A percentile compares a stretch with the other conserved stretches of the same genome.
Evolutionary conservation across 2,329 filamentous ascomycete genomes (phyloP).

Genomic region (Plenodomus lindquistii): DNA sequence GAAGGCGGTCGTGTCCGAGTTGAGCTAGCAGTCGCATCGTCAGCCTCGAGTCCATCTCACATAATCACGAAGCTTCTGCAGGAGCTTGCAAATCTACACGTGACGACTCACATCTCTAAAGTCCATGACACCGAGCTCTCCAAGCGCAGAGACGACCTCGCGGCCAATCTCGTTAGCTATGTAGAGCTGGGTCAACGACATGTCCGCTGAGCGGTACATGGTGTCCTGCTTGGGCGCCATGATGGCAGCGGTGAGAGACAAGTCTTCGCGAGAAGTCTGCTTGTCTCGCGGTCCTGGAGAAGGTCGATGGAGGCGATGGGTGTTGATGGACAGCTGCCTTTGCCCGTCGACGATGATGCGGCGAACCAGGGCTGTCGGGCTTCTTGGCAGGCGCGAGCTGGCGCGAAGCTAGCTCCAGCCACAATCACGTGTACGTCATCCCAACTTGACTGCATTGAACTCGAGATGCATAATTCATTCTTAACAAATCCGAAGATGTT

Average conservation of each 20-base stretch:
- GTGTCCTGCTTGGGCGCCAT: conserved; percentile 76
- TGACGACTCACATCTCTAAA: conserved; percentile 82
- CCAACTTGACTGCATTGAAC: neutral
- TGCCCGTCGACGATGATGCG: conserved; percentile 28
- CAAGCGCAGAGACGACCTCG: conserved; percentile 94
- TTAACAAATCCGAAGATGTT: too few species aligned
- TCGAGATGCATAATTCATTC: too few species aligned
- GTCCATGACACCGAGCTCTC: conserved; percentile 94
- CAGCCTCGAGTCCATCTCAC: conserved; percentile 28
- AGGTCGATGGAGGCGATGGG: conserved; percentile 25
- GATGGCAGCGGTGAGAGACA: conserved; percentile 41
- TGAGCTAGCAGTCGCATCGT: conserved; percentile 65
- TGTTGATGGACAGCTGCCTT: conserved; percentile 37
- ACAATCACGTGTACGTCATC: neutral
- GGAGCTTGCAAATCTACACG: neutral
- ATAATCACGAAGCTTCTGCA: conserved; percentile 21
- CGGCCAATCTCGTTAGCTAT: conserved; percentile 98
- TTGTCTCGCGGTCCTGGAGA: conserved; percentile 30
- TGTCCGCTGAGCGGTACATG: conserved; percentile 99
- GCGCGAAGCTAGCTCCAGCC: neutral
- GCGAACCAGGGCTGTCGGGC: neutral
- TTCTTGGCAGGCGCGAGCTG: neutral
- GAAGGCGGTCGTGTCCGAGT: conserved; percentile 89
- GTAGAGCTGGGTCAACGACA: conserved; percentile 99
- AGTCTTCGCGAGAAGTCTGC: conserved; percentile 21